Base-by-base conservation (phyloP, 2,329 filamentous ascomycete species). In the Trichoderma citrinoviride region DNA sequence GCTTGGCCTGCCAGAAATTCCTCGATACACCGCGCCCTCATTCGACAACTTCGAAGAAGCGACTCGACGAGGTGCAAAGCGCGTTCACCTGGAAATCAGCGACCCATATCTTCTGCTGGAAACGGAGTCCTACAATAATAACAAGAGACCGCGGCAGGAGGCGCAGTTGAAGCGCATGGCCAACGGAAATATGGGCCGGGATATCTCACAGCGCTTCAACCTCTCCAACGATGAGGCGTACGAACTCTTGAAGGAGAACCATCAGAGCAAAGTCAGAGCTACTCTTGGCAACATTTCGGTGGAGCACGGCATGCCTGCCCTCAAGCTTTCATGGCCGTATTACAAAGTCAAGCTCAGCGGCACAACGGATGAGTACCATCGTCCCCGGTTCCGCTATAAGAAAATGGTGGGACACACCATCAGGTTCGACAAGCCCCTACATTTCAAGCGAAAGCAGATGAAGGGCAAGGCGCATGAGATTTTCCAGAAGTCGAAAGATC, bases 141-240 rank as follows among this genome's bases (percentile, higher is more conserved):
- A 84, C 19, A 90, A 91, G 75, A 85, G 87, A 64, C 81, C 80
- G 23, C 83, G 82, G 49, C 71, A 80, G 15, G 81, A 85, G 65
- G 78, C 81, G 58, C 87, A 87, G 67, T 83, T 85, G 68, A 89
- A 85, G 77, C 88, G 85, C 67, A 88, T 87, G 80, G 87, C 85
- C 7, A 89, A 86, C 64, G 87, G 88, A 17, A 89, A 87, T 57
- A 79, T 92, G 47, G 87, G 88, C 3, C 90, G 89, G 62, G 88
- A 91, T 64, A 84, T 97, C 41, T 86, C 86, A 43, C 86, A 90
- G 70, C 89, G 94, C 47, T 99, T 97, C 82, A 98, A 98, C 74
- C 91, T 96, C 65, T 97, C 93, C 33, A 98, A 98, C 68, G 95
- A 99, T 73, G 90, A 95, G 66, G 93, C 93, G 1, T 99, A 99